Base-by-base conservation (phyloP, 2,329 filamentous ascomycete genomes). In the Annulohypoxylon truncatum region DNA sequence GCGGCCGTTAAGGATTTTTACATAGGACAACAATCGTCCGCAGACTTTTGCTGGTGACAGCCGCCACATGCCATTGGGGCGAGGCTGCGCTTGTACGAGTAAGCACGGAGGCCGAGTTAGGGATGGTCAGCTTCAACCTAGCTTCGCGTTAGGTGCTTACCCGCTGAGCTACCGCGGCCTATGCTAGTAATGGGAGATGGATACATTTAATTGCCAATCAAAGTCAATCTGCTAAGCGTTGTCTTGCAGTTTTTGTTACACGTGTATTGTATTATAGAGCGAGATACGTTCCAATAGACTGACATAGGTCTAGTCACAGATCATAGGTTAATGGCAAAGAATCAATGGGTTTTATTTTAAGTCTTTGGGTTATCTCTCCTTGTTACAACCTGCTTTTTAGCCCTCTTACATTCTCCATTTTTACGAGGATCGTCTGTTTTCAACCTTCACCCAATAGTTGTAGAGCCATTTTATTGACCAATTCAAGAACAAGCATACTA, bases 61-160 rank as follows among this genome's bases (percentile, higher is more conserved):
- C 26, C 13, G 24, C 52, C 33, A 9, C 47, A 20, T 28, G 33
- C 52, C 26, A 26, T 26, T 15, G 40, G 48, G 52, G 31, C 15
- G 20, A 51, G 42, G 60, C 42, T 38, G 33, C 48, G 47, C 44
- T 28, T 66, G 62, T 68, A 66, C 13, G 60, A 62, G 18, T 67
- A 67, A 15, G 28, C 18, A 38, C 26, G 44, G 48, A 53, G 40
- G 38, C 12, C 42, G 31, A 55, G 50, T 46, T 54, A 15, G 52
- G 35, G 53, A 52, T 24, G 53, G 44, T 50, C 9, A 26, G 42
- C 26, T 20, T 50, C 40, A 29, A 47, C 28, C 18, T 44, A 24
- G 18, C 33, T 35, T 33, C 26, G 22, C 22, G 38, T 35, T 31
- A 28, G n/a, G 42, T 22, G 55, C 38, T 40, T 58, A 31, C 42